Conservation (phyloP, 1,139 yeast species). For the Yamadazyma atmosphaerica region DNA sequence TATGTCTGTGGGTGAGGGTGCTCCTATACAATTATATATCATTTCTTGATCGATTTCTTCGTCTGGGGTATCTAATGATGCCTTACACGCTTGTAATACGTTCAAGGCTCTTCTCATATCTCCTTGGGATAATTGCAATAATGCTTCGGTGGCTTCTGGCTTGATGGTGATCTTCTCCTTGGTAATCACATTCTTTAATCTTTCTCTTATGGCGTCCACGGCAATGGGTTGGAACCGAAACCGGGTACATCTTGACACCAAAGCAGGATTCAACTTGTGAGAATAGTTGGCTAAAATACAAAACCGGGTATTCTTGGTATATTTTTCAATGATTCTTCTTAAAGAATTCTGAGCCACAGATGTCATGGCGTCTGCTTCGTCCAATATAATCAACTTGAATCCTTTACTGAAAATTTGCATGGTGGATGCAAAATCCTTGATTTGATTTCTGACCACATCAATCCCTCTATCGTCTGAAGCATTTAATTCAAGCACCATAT, state of each 20-base stretch:
- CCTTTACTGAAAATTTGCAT: constrained; percentile 83
- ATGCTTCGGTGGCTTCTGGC: constrained; percentile 61
- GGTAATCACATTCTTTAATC: constrained; percentile 67
- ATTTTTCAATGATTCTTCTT: constrained; percentile 88
- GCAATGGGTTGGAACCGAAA: constrained; percentile 88
- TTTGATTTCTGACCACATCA: constrained; percentile 82
- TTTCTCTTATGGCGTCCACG: constrained; percentile 61
- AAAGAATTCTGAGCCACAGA: constrained; percentile 91
- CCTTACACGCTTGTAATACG: constrained; percentile 90
- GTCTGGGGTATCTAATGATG: constrained; percentile 56
- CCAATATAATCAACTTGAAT: constrained; percentile 87
- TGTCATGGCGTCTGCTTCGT: constrained; percentile 99
- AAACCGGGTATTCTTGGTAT: constrained; percentile 91
- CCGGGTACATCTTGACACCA: constrained; percentile 90
- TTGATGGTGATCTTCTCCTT: constrained; percentile 62
- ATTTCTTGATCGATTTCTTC: constrained; percentile 64
- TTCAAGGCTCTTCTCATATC: constrained; percentile 96
- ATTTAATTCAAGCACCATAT: constrained; percentile 88
- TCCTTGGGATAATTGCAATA: constrained; percentile 74
- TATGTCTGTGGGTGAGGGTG: constrained; percentile 87
- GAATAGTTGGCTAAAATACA: constrained; percentile 96
- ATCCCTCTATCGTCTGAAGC: constrained; percentile 82
- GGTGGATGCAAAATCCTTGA: constrained; percentile 84
- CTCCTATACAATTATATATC: constrained; percentile 94
- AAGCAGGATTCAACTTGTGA: constrained; percentile 93